Evolutionary conservation across 257 asterid genomes (phyloP), one percentile per base, ranked within the genome.

Genomic region (Echites panduratus): DNA sequence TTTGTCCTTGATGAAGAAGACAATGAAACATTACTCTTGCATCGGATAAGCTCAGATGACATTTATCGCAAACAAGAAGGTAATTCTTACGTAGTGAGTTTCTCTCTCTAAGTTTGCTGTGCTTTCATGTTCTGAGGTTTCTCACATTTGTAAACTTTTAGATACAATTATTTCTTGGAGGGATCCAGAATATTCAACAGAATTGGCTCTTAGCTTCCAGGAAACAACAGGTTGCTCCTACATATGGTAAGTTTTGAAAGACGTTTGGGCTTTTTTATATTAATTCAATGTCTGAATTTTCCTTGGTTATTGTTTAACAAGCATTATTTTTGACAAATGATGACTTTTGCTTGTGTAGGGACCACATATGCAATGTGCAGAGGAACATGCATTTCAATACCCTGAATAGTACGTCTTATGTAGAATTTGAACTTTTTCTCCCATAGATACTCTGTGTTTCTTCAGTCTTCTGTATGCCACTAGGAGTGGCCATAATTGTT

Each of bases 61-160:
- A 95, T 95, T 65, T 95, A 95, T 76, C 93, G 89, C 43, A 95
- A 95, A 82, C 99, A 95, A 90, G 99, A 95, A 82, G 98, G 99
- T 95, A 73, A 62, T 50, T 3, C 57, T 75, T 74, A 62, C 41
- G 49, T 41, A 24, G 52, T 53, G 67, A 66, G 48, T 24, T 2
- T 52, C 38, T 24, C 45, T 71, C 49, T 72, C 38, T 57, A n/a
- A 27, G n/a, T 32, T 16, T 62, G 52, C 50, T 61, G 17, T 26
- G 14, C 9, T 65, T 44, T 24, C 20, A 2, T 35, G 41, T 38
- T 44, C 38, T 32, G 45, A 27, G 48, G 10, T 68, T 56, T 70
- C 49, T 78, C 26, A 58, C 19, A 27, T 73, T 26, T 47, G 63
- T 70, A 65, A 76, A 16, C 68, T 75, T 62, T 71, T 84, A 95